Conservation (phyloP, 805 yeast genomes). For the Blastobotrys muscicola region DNA sequence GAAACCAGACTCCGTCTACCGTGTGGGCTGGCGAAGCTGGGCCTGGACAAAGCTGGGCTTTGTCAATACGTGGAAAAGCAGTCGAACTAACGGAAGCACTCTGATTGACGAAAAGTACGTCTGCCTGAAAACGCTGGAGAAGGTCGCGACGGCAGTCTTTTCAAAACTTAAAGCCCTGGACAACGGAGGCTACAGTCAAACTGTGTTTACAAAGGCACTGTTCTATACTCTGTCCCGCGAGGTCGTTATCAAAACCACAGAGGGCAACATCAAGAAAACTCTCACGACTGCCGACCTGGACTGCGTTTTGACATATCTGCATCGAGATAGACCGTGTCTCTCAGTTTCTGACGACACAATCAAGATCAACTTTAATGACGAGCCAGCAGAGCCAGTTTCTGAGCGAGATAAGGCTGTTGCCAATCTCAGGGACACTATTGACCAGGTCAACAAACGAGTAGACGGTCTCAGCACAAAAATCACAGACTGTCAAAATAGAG, state of each 20-base stretch:
- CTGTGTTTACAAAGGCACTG: conserved; percentile 13
- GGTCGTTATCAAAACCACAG: background rate
- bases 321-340: conserved; percentile 16
- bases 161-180: conserved; percentile 3
- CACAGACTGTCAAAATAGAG: conserved; percentile 5
- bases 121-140: conserved; percentile 12
- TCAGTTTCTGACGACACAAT: conserved; percentile 13
- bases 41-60: conserved; percentile 12
- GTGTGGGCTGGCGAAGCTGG: conserved; percentile 4
- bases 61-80: conserved; percentile 17
- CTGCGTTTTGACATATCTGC: conserved; percentile 18
- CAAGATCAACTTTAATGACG: conserved; percentile 4
- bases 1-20: conserved; percentile 3
- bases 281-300: conserved; percentile 18
- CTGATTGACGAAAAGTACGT: conserved; percentile 23
- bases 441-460: conserved; percentile 16
- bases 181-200: conserved; percentile 5
- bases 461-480: conserved; percentile 14
- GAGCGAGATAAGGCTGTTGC: conserved; percentile 20
- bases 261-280: background rate
- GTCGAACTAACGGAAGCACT: conserved; percentile 13
- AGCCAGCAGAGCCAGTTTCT: conserved; percentile 5
- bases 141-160: conserved; percentile 9
- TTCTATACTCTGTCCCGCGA: background rate
- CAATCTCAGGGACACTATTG: conserved; percentile 12